Evolutionary conservation across 2,329 filamentous ascomycete species (phyloP), one percentile per base, ranked within the genome.

Genomic region (Arthrocladium fulminans): DNA sequence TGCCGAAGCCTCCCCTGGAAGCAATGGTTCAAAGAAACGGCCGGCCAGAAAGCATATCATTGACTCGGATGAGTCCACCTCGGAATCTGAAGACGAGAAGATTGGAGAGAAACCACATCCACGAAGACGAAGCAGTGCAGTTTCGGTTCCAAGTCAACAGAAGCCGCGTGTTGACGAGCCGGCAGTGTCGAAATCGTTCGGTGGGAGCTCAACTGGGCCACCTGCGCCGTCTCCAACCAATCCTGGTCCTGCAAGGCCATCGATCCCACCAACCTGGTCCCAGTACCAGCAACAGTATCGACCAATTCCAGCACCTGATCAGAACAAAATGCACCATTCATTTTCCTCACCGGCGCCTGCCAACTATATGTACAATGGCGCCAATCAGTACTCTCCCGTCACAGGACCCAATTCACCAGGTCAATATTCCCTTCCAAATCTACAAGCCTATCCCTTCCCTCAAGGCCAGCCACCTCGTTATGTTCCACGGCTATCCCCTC

Each of bases 1-100:
- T 23, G 49, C 58, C 5, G 65, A 62, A 53, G 49, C 54, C 51
- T 47, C 59, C 51, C 42, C 56, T 51, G 45, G 50, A 19, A 50
- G 53, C 49, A 29, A 34, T 8, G 41, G 44, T 29, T 55, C 51
- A 22, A 56, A 52, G 43, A 54, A 54, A 42, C 47, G 37, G 29
- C 32, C 48, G 9, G 27, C 53, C 19, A 48, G 42, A 20, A 55
- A 49, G 8, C 54, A 59, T 51, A 27, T 56, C 12, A 54, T 60
- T 22, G 49, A 57, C 27, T 59, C 58, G 2, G 48, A 45, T 13
- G 52, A 52, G 13, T 54, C 56, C 17, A 57, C 57, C 13, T 57
- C 56, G 40, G 50, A 32, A 9, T 54, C 54, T 34, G 49, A 56
- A 45, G 30, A 45, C 13, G 32, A 38, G 13, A 27, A 47, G 23